Conservation (phyloP, 73 alveolate genomes). For the Paramecium tetraurelia region DNA sequence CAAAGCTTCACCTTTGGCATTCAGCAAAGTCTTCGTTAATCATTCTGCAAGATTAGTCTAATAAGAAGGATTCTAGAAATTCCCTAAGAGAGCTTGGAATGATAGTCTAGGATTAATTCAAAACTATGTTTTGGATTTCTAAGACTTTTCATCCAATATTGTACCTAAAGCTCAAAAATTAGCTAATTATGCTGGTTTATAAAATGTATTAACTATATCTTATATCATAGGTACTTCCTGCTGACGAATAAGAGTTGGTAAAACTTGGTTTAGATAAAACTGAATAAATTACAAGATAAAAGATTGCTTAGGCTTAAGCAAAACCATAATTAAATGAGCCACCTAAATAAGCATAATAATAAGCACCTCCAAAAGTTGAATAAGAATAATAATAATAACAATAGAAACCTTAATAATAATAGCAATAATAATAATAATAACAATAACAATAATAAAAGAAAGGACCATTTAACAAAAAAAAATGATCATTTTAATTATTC, state of each 20-base stretch:
- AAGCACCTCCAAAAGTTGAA: conserved; percentile 2
- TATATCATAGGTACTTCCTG: neutral
- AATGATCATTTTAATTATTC: neutral
- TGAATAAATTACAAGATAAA: neutral
- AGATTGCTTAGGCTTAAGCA: neutral
- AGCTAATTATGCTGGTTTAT: conserved; percentile 91
- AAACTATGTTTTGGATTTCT: conserved; percentile 50
- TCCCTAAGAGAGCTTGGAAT: conserved; percentile 64
- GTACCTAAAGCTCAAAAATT: conserved; percentile 63
- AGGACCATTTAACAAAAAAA: neutral
- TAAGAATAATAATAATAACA: neutral
- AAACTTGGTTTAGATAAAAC: neutral
- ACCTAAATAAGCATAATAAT: neutral
- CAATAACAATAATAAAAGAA: neutral
- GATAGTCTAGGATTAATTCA: conserved; percentile 44
- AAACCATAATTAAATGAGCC: conserved; percentile 10
- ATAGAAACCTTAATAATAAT: neutral
- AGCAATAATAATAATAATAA: neutral
- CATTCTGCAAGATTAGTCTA: neutral
- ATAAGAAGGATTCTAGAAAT: conserved; percentile 33
- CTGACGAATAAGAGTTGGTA: neutral
- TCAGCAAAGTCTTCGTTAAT: conserved; percentile 30
- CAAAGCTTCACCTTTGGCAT: conserved; percentile 24
- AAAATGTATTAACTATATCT: neutral
- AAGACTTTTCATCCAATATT: conserved; percentile 43